Conservation (phyloP, 192 early-diverging fungal genomes). For the Backusella circina region DNA sequence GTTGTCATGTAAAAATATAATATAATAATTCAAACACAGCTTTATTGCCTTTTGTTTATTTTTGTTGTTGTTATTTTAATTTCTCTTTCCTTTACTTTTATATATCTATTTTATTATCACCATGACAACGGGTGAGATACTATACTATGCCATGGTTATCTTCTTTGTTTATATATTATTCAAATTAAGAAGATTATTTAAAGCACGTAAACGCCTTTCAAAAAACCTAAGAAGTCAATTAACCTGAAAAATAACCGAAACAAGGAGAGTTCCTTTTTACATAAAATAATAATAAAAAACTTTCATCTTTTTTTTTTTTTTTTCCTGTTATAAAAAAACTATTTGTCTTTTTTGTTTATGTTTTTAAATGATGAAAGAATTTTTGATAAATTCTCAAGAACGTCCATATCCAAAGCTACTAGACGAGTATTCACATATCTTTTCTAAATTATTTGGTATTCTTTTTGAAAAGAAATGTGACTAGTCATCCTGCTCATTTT, state of each 20-base stretch:
- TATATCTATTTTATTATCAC: not conserved
- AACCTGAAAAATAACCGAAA: not conserved
- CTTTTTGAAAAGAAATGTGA: too few relatives aligned
- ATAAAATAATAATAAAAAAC: not conserved
- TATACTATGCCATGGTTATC: not conserved
- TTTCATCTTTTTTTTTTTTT: not conserved
- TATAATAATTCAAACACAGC: not conserved
- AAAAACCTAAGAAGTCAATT: not conserved
- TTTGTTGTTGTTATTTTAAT: not conserved
- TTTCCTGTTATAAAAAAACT: not conserved
- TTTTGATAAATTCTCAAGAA: not conserved
- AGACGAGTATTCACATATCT: not conserved
- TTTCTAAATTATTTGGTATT: not conserved
- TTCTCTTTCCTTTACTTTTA: not conserved
- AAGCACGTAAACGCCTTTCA: not conserved
- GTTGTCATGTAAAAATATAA: not conserved
- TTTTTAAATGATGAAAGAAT: not conserved
- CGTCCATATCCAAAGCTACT: too few relatives aligned
- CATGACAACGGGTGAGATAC: not conserved
- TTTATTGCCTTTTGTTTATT: not conserved
- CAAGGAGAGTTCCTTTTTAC: not conserved
- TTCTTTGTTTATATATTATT: not conserved
- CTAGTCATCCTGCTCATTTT: too few relatives aligned
- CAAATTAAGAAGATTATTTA: not conserved
- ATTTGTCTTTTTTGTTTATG: not conserved